phyloP scores from a whole-genome alignment of 768 basidiomycete genomes.

The Suillus discolor region DNA sequence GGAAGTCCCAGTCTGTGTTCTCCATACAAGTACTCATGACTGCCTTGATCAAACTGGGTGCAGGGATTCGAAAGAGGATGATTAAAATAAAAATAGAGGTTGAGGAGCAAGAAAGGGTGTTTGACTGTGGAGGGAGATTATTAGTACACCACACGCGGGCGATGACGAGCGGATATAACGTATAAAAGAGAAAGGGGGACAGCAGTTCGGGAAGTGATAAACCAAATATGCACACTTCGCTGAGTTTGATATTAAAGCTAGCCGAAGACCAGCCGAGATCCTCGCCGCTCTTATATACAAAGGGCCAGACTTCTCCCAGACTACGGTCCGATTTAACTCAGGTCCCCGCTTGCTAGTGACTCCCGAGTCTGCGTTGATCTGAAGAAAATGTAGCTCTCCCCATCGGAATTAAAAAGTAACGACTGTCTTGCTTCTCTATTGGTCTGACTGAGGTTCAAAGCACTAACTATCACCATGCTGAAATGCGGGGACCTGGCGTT shows the following conservation, averaged over 20 bases:
- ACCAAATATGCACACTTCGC: background rate
- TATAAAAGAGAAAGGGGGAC: constrained; percentile 1
- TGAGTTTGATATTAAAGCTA: background rate
- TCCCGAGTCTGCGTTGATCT: too few relatives aligned
- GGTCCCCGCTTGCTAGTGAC: too few relatives aligned
- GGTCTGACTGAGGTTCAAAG: too few relatives aligned
- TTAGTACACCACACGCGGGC: constrained; percentile 2
- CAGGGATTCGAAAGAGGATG: background rate
- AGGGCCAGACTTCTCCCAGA: too few relatives aligned
- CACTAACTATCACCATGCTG: too few relatives aligned
- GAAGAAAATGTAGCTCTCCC: too few relatives aligned
- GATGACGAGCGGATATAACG: background rate
- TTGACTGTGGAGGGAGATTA: background rate
- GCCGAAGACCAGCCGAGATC: too few relatives aligned
- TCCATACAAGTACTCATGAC: constrained; percentile 36
- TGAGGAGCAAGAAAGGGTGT: background rate
- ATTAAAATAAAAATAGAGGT: constrained; percentile 7
- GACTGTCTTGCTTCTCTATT: too few relatives aligned
- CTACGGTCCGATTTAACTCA: too few relatives aligned
- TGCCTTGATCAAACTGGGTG: background rate
- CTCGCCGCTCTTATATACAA: too few relatives aligned
- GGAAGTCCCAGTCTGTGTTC: constrained; percentile 59
- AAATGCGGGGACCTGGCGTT: too few relatives aligned
- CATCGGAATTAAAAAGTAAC: too few relatives aligned
- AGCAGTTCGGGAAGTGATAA: background rate